Evolutionary conservation across 2,329 filamentous ascomycete genomes (phyloP), one percentile per base, ranked within the genome.

Genomic region (Scedosporium aurantiacum): DNA sequence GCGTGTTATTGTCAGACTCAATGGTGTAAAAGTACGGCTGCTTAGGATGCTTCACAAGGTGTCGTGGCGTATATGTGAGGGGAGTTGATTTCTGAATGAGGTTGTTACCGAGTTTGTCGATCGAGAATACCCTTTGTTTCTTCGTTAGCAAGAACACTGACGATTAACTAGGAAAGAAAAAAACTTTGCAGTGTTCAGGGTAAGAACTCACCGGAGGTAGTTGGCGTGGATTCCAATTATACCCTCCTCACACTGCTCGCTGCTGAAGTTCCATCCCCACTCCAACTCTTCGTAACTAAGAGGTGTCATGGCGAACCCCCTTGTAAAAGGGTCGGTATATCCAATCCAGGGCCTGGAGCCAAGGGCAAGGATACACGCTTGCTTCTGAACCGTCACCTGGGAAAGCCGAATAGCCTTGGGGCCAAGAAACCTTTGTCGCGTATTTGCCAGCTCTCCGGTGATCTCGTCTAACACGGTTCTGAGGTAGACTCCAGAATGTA

Each of bases 281-380:
- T 96, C 91, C 28, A 99, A 82, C 45, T 88, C 86, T 60, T 88
- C 86, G 68, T 96, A 97, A 72, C 90, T 90, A 32, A 99, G 76
- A 0, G 95, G 94, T 1, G 93, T 97, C 67, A 97, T 86, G 75
- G 94, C 90, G 69, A 97, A 96, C 43, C 87, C 87, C 69, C 89
- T 90, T 18, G 89, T 92, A 63, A 92, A 87, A 1, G 89, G 86
- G 68, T 97, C 91, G 0, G 91, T 88, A 70, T 97, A 97, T 50
- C 92, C 93, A 4, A 99, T 80, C 92, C 93, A 99, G n/a, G 94
- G 89, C 61, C 93, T 85, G 16, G 92, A 95, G 71, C 91, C 97
- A 60, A 97, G 81, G 2, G 90, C 93, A 59, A 99, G 80, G 16
- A 97, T 88, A 50, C 91, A 91, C 5, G 88, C 87, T 66, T 91